Base-by-base conservation (phyloP, 2,329 filamentous ascomycete genomes). In the Magnaporthiopsis poae region DNA sequence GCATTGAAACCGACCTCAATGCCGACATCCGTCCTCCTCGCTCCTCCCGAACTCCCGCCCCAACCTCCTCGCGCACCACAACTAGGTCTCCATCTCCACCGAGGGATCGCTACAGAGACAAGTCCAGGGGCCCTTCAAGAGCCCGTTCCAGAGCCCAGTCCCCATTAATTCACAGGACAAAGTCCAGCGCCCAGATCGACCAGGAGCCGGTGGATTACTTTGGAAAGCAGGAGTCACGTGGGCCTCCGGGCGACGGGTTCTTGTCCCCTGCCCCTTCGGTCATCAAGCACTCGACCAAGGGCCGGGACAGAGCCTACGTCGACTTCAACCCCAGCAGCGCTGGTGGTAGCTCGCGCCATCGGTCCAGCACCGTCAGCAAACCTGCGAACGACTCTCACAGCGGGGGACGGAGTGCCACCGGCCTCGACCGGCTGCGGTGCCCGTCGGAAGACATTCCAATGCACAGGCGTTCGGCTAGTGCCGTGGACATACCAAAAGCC, bases 251-350 rank as follows among this genome's bases (percentile, higher is more conserved):
- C 5, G 77, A 80, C 60, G 73, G 72, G 0, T 72, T 77, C 33
- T 69, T 81, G 7, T 79, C 80, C 0, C 64, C 59, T 12, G 27
- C 59, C 59, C 81, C 82, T 0, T 74, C 80, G 2, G 72, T 80
- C 2, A 77, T 78, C 35, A 81, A 78, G 64, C 77, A 78, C 46
- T 74, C 77, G 0, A 73, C 76, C 13, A 75, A 75, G 3, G 77
- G 80, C 5, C 77, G 81, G 2, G 80, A 83, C 59, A 77, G 79
- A 65, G 71, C 74, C 0, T 81, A 82, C 65, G 76, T 77, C 67
- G 73, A 77, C 36, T 71, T 71, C 63, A 71, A 69, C 27, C 33
- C 60, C 59, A 61, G 25, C 46, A 11, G 31, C 13, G 7, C 59
- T 33, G 36, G 33, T 21, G 25, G 35, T 31, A 35, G 46, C 25